These are phyloP conservation scores for Ceratocystis ficicola DNA, from an alignment of 2,329 filamentous ascomycete genomes.

Conservation along the genomic window DNA sequence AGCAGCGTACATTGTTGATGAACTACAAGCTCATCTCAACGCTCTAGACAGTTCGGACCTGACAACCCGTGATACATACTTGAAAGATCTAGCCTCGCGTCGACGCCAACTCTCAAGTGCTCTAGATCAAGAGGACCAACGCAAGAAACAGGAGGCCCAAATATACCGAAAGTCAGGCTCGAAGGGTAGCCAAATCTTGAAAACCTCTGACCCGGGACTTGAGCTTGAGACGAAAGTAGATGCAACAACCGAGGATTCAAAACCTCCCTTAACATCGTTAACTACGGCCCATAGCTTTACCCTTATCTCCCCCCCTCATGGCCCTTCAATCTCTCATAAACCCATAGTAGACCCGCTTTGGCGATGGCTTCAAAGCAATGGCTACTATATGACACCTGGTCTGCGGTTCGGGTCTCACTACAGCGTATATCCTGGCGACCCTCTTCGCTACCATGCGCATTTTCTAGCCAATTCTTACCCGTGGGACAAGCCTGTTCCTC, in stretches of 20 bases:
- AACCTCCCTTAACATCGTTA: constrained; percentile 6
- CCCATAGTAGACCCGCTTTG: constrained; percentile 49
- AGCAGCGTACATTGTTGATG: constrained; percentile 70
- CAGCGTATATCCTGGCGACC: constrained; percentile 89
- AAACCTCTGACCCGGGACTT: constrained; percentile 22
- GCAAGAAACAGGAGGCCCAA: constrained; percentile 23
- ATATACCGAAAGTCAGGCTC: constrained; percentile 19
- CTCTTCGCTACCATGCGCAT: constrained; percentile 87
- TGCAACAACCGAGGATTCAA: background rate
- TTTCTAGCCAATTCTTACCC: constrained; percentile 72
- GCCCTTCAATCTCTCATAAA: constrained; percentile 29
- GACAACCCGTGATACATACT: background rate
- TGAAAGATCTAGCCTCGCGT: constrained; percentile 15
- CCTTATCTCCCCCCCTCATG: constrained; percentile 24
- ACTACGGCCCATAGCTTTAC: constrained; percentile 14
- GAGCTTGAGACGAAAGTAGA: background rate
- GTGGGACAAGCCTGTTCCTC: constrained; percentile 78
- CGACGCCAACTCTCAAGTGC: constrained; percentile 16
- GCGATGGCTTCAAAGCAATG: constrained; percentile 57
- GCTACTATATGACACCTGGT: constrained; percentile 79
- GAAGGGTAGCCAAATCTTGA: constrained; percentile 24
- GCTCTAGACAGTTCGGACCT: constrained; percentile 47
- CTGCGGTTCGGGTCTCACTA: constrained; percentile 91
- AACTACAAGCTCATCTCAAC: constrained; percentile 55
- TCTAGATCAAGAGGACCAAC: constrained; percentile 15